Evolutionary conservation across 768 basidiomycete species (phyloP), one percentile per base, ranked within the genome.

Genomic region (Hydnum rufescens): DNA sequence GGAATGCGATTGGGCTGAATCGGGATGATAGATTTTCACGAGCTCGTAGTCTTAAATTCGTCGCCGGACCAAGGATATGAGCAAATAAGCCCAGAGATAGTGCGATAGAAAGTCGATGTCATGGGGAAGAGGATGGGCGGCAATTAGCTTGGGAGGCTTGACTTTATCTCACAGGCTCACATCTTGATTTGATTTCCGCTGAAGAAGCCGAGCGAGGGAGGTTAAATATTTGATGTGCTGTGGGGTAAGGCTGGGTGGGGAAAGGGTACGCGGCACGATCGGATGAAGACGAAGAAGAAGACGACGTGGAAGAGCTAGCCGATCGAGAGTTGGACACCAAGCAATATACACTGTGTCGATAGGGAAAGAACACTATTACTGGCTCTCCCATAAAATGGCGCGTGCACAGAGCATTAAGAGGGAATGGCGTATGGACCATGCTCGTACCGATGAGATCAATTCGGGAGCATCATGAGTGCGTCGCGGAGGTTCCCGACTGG

Each of bases 21-120:
- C 82, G 2, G 82, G 82, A 62, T 86, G 82, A 63, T 85, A 82
- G 53, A 82, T 70, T 36, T 78, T 71, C 30, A 85, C 83, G 43
- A 86, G 80, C 57, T 84, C 82, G 60, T 76, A 82, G 63, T 85
- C 82, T 86, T 57, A 13, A 13, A 13, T 39, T 39, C 13, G 36
- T 39, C n/a, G 36, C 36, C 36, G 44, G 26, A 47, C 8, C 13
- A 26, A 13, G 44, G 44, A 16, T 13, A 25, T 13, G 44, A 47
- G 13, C 44, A 16, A 47, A 8, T 8, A 47, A 13, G 16, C 25
- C 44, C 44, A 26, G 8, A 13, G 16, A 47, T 39, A 39, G 22
- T 13, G 13, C 36, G 22, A 39, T 13, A 39, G 36, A 39, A 13
- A 22, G 13, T 13, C 36, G 22, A 39, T 22, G 22, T 39, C 36